Evolutionary conservation across 1,284 basidiomycete genomes (phyloP), one percentile per base, ranked within the genome.

Genomic region (Cryptococcus maquisensis): DNA sequence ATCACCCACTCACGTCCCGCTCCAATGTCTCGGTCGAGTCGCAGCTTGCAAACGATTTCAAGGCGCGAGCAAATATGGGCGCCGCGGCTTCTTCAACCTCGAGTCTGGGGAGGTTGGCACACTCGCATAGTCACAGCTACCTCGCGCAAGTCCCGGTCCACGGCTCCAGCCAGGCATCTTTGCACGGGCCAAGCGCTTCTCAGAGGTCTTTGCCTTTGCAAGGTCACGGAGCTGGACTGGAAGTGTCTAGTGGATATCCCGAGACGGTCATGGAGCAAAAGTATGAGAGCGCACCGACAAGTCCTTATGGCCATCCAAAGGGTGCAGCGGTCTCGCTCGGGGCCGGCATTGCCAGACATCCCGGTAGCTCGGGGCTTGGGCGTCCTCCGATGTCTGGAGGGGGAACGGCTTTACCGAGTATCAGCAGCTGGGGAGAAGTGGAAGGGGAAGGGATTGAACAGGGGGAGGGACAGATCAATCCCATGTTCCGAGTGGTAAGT

Each of bases 401-500:
- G 18, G 61, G 60, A 2, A 81, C 81, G 48, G 53, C 65, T 39
- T 58, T 73, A 49, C 76, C 81, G 64, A 70, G 79, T 73, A 76
- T 75, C 76, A 82, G 61, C 81, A 66, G 64, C 55, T 70, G 66
- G 63, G 23, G 42, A 24, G 62, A 66, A 35, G 64, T 54, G 16
- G 50, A 51, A 15, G 28, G 28, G 28, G 28, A 32, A 10, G 28
- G 28, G 28, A 7, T 6, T 32, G 28, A 32, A 32, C 28, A 6
- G 28, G 62, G 59, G 23, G 57, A 44, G 21, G 59, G 58, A 16
- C 55, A 65, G 21, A 88, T 90, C 68, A 91, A 93, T 74, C 88
- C 89, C 38, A 91, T 91, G 76, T 93, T 92, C 81, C 85, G 88
- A 82, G 88, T 92, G 75, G 89, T 90, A 76, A 81, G 88, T 79